These are phyloP conservation scores for Gloeopeniophorella convolvens DNA, from an alignment of 768 basidiomycete genomes.

Conservation along the genomic window DNA sequence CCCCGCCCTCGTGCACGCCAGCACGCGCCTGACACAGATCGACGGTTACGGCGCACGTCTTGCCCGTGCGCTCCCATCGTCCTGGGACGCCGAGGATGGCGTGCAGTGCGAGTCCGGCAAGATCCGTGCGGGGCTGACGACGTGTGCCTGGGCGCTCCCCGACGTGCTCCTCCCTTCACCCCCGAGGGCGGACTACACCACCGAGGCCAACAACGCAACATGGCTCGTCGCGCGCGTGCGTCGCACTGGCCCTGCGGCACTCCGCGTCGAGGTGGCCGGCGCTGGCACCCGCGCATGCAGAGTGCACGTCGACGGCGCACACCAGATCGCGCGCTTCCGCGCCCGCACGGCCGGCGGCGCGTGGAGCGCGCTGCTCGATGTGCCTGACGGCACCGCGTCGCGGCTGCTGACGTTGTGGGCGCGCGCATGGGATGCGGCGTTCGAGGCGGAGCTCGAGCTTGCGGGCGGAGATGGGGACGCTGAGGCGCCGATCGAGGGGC, in stretches of 20 bases:
- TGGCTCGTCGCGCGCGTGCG: constrained; percentile 42
- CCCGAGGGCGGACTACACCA: constrained; percentile 23
- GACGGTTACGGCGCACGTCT: constrained; percentile 35
- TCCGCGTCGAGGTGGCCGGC: constrained; percentile 46
- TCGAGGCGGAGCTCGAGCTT: constrained; percentile 13
- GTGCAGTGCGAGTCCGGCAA: constrained; percentile 27
- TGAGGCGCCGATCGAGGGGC: not conserved
- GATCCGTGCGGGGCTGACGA: constrained; percentile 33
- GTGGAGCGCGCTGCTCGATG: constrained; percentile 12
- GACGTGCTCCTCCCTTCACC: constrained; percentile 35
- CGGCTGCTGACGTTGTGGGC: constrained; percentile 9
- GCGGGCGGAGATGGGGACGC: not conserved
- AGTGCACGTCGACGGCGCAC: constrained; percentile 49
- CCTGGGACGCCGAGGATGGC: constrained; percentile 30
- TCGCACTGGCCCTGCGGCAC: constrained; percentile 38
- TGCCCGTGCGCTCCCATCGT: constrained; percentile 49
- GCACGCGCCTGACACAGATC: constrained; percentile 42
- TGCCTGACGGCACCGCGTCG: constrained; percentile 10
- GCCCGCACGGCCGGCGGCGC: constrained; percentile 2
- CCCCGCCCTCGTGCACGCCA: constrained; percentile 28
- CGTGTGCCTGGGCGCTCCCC: constrained; percentile 43
- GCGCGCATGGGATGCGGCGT: constrained; percentile 11
- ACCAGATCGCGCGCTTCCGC: constrained; percentile 6
- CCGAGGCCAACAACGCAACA: not conserved
- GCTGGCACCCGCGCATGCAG: constrained; percentile 59